Evolutionary conservation across 1,284 basidiomycete species (phyloP), one percentile per base, ranked within the genome.

Genomic region (Tetrapyrgos nigripes): DNA sequence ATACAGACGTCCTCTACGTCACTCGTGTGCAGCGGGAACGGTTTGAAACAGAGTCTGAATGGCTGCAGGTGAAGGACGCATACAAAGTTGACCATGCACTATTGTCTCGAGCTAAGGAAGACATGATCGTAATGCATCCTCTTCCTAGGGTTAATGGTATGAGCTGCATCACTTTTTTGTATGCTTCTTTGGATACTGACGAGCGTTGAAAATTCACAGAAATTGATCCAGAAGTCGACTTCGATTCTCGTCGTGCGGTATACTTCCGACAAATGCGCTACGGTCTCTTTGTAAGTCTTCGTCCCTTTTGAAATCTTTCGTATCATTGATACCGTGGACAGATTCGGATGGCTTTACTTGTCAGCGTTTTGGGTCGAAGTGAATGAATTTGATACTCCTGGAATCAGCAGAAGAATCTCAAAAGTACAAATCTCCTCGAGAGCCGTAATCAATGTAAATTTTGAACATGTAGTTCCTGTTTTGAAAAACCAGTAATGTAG

Each of bases 211-310:
- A 26, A 4, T 28, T 53, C 52, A 1, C 69, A 89, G 95, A 99
- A 90, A 97, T 99, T 67, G 96, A 97, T 72, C 93, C 96, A 5
- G 96, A 98, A 73, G 96, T 99, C 54, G 97, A 99, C 78, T 98
- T 97, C 69, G 97, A 99, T 75, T 92, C 88, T 13, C 87, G 92
- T 48, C 85, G 96, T 13, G 97, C 96, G 1, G 96, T 96, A 29
- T 99, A 98, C 80, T 98, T 98, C 90, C 88, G 97, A 50, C 96
- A 98, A 74, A 98, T 98, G 96, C 91, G 96, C 62, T 97, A 97
- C 75, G 97, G 97, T 53, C 89, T 98, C 64, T 98, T 96, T 74
- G 93, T 97, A 69, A 76, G 93, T 86, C 2, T 33, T 58, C 17
- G 8, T 24, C 28, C 51, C 27, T 29, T 13, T 26, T 4, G 35